Percentiles rank a stretch among this genome's conserved stretches.
Evolutionary conservation across 1,284 basidiomycete species (phyloP).

Genomic region (Ceratobasidium sp.): DNA sequence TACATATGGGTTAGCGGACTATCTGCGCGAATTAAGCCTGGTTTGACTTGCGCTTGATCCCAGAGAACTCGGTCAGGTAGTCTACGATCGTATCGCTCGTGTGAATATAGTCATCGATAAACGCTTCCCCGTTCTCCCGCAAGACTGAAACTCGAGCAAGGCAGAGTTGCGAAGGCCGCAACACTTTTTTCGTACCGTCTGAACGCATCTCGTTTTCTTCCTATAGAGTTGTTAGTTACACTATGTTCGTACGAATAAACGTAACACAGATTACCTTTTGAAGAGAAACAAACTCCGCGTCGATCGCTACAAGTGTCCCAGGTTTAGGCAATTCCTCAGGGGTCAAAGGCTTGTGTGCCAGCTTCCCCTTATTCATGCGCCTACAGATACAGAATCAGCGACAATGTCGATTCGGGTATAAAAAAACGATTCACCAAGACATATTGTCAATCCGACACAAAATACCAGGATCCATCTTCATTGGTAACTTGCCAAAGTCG

Average conservation of each 20-base stretch:
- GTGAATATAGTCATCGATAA: constrained; percentile 98
- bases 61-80: constrained; percentile 96
- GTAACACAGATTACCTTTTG: constrained; percentile 69
- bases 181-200: constrained; percentile 91
- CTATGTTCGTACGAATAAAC: neutral
- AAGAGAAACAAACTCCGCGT: constrained; percentile 97
- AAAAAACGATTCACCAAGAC: constrained; percentile 46
- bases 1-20: constrained; percentile 52
- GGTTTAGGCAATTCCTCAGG: constrained; percentile 82
- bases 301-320: constrained; percentile 92
- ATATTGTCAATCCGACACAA: constrained; percentile 55
- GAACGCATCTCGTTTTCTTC: constrained; percentile 96
- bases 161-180: constrained; percentile 89
- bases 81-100: constrained; percentile 95
- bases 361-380: constrained; percentile 34
- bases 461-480: constrained; percentile 74
- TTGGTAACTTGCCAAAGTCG: constrained; percentile 72
- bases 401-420: neutral
- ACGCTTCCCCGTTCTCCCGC: constrained; percentile 86
- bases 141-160: constrained; percentile 95
- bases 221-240: constrained; percentile 51
- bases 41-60: constrained; percentile 82
- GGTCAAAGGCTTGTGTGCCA: constrained; percentile 75
- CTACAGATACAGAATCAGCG: constrained; percentile 51
- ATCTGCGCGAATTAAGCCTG: too few species aligned